Evolutionary conservation across 352 stramenopile species (phyloP).

Genomic region (Aphanomyces cochlioides): DNA sequence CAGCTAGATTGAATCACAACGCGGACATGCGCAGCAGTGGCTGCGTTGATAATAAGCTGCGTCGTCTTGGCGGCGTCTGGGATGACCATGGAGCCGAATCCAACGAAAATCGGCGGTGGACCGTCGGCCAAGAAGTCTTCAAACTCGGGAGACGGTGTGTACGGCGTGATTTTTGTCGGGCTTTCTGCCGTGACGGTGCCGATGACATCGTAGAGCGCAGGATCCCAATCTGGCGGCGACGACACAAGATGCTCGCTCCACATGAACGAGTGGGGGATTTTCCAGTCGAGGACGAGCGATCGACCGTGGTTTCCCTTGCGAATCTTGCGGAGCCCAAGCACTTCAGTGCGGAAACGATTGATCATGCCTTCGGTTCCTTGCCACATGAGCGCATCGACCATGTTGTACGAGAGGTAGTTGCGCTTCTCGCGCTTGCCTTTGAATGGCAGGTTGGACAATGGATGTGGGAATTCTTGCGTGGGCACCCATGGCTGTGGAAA

Average conservation of each 20-base stretch:
- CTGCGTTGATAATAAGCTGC: conserved; percentile 86
- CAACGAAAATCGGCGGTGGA: conserved; percentile 87
- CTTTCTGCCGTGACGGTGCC: conserved; percentile 58
- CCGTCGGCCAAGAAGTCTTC: background rate
- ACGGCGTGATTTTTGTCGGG: conserved; percentile 28
- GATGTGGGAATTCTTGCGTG: conserved; percentile 84
- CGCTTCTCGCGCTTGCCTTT: conserved; percentile 44
- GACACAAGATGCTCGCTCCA: conserved; percentile 84
- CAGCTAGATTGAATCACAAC: conserved; percentile 89
- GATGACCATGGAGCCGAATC: conserved; percentile 93
- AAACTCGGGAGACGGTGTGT: conserved; percentile 54
- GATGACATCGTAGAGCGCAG: conserved; percentile 80
- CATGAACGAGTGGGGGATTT: conserved; percentile 86
- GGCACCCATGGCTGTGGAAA: conserved; percentile 89
- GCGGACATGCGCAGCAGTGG: conserved; percentile 48
- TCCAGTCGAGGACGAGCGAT: conserved; percentile 54
- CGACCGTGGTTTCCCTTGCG: conserved; percentile 55
- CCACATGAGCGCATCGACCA: conserved; percentile 83
- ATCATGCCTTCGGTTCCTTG: conserved; percentile 64
- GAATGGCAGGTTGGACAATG: conserved; percentile 82
- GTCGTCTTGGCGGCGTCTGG: conserved; percentile 60
- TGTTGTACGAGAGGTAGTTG: conserved; percentile 85
- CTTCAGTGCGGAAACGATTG: conserved; percentile 74
- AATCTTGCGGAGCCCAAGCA: conserved; percentile 56
- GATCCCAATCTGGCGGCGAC: conserved; percentile 87